Percentiles rank a stretch among this genome's conserved stretches.
phyloP scores from a whole-genome alignment of 163 green algal species.

The Chlorella variabilis region DNA sequence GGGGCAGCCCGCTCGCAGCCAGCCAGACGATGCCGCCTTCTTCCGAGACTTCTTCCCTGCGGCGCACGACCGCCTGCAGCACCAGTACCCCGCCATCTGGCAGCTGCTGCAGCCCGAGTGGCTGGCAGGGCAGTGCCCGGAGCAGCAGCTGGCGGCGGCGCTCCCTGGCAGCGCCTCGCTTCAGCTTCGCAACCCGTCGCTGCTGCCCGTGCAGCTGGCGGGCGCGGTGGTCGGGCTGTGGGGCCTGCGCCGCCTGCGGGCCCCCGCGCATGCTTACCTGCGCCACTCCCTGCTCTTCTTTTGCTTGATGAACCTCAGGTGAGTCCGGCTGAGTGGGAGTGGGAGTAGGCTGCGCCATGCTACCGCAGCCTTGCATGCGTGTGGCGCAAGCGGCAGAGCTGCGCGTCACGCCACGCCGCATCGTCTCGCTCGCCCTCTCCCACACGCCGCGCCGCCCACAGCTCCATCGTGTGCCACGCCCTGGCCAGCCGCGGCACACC shows the following conservation, averaged over 20 bases:
- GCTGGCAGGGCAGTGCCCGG: constrained; percentile 6
- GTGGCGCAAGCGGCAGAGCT: too few species aligned
- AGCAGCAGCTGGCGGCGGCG: neutral
- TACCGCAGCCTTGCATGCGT: too few species aligned
- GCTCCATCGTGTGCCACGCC: constrained; percentile 19
- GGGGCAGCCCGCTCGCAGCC: too few species aligned
- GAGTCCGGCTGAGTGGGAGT: neutral
- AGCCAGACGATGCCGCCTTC: too few species aligned
- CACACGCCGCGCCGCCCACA: too few species aligned
- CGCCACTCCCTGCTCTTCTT: constrained; percentile 22
- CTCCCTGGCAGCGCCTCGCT: neutral
- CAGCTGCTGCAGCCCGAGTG: constrained; percentile 11
- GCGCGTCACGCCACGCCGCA: too few species aligned
- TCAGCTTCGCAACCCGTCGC: neutral
- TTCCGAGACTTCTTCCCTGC: constrained; percentile 24
- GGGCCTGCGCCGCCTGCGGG: neutral
- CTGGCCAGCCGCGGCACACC: neutral
- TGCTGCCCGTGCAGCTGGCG: constrained; percentile 25
- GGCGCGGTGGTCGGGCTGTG: neutral
- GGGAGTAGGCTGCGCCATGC: too few species aligned
- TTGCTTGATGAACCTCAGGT: constrained; percentile 4
- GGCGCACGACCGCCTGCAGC: neutral
- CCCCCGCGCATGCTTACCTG: neutral
- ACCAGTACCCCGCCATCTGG: neutral
- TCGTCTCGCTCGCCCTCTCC: too few species aligned